Conservation (phyloP, 495 filamentous ascomycete genomes). For the Cudoniella acicularis region DNA sequence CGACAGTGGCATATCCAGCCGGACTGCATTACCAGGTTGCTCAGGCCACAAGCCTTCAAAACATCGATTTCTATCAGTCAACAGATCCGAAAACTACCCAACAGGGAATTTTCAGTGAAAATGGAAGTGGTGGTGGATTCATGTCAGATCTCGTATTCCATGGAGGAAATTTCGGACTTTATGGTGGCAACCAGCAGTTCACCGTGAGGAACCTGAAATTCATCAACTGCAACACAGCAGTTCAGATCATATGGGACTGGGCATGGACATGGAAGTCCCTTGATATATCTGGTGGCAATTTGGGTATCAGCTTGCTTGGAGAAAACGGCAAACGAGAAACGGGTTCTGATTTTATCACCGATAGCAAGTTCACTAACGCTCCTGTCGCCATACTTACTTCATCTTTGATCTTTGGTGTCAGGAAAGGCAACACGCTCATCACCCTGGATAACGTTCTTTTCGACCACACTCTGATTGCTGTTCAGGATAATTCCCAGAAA, state of each 20-base stretch:
- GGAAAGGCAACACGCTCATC: too few relatives aligned
- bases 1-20: conserved; percentile 46
- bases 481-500: too few relatives aligned
- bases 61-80: neutral
- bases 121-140: neutral
- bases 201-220: neutral
- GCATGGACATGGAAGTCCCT: neutral
- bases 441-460: too few relatives aligned
- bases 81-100: neutral
- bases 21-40: neutral
- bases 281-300: neutral
- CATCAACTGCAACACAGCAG: neutral
- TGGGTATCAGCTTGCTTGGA: too few relatives aligned
- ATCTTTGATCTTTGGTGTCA: too few relatives aligned
- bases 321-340: too few relatives aligned
- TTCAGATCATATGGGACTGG: neutral
- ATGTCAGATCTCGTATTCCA: neutral
- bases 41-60: neutral
- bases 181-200: neutral
- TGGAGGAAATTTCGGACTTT: neutral
- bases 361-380: too few relatives aligned
- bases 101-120: neutral
- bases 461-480: too few relatives aligned
- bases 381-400: too few relatives aligned
- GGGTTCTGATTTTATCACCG: too few relatives aligned